A percentile compares a stretch with the other conserved stretches of the same genome.
Conservation (phyloP, 2,329 filamentous ascomycete genomes). For the Atkinsonella hypoxylon region DNA sequence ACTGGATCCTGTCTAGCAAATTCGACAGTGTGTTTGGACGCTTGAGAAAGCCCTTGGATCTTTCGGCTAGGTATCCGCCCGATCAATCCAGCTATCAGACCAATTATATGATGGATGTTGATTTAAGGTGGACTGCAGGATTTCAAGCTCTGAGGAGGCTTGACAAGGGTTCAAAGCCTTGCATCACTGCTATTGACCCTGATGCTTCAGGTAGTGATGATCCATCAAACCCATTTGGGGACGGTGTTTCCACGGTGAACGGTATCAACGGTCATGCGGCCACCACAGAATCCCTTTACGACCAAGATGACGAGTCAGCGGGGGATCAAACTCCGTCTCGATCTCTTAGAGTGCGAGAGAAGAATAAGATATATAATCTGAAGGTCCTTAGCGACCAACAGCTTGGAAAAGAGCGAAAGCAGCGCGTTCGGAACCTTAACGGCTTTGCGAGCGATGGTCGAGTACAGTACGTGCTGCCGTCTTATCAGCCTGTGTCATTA, state of each 20-base stretch:
- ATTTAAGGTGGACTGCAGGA: constrained; percentile 33
- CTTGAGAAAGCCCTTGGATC: constrained; percentile 23
- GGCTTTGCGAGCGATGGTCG: constrained; percentile 24
- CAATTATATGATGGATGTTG: constrained; percentile 36
- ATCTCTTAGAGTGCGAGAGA: constrained; percentile 34
- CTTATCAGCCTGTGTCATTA: constrained; percentile 32
- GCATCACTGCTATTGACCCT: constrained; percentile 30
- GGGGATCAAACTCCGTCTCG: constrained; percentile 40
- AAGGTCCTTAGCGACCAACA: constrained; percentile 47
- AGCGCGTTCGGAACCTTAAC: constrained; percentile 17
- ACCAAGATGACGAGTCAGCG: constrained; percentile 32
- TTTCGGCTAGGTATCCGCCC: constrained; percentile 16
- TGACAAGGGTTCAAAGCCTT: constrained; percentile 31
- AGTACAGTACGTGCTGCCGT: constrained; percentile 33
- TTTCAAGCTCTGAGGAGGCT: constrained; percentile 22
- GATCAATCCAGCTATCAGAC: constrained; percentile 20
- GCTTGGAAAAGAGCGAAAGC: constrained; percentile 38
- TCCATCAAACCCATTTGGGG: constrained; percentile 12
- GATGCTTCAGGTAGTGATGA: constrained; percentile 16
- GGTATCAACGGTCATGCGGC: constrained; percentile 10
- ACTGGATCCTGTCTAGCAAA: constrained; percentile 29
- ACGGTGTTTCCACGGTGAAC: constrained; percentile 10
- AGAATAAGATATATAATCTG: constrained; percentile 44
- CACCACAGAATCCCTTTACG: constrained; percentile 21
- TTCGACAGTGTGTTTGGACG: constrained; percentile 30